phyloP scores from a whole-genome alignment of 352 stramenopile genomes.

The Salisapilia sapeloensis region DNA sequence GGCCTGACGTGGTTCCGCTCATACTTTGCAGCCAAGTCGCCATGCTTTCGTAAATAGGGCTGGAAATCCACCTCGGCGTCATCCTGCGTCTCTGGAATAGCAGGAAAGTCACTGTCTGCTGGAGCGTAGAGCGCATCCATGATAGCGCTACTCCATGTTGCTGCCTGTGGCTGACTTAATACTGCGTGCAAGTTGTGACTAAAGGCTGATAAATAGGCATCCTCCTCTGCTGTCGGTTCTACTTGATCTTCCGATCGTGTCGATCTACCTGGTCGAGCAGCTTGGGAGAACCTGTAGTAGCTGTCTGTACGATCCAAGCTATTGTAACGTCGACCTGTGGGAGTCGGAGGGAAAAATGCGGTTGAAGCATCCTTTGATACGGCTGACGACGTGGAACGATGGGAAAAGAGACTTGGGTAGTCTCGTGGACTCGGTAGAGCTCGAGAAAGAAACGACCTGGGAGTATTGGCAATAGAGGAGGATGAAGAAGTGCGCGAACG shows the following conservation, averaged over 20 bases:
- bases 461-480: too few species aligned
- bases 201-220: constrained; percentile 38
- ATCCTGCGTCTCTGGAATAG: constrained; percentile 37
- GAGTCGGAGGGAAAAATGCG: constrained; percentile 3
- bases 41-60: constrained; percentile 53
- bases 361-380: constrained; percentile 1
- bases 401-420: constrained; percentile 61
- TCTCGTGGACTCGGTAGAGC: constrained; percentile 26
- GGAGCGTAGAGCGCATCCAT: constrained; percentile 60
- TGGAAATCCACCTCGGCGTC: constrained; percentile 58
- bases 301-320: constrained; percentile 4
- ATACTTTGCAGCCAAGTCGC: constrained; percentile 40
- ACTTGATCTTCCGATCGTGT: too few species aligned
- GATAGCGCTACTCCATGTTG: constrained; percentile 44
- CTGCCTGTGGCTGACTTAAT: constrained; percentile 60
- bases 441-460: too few species aligned
- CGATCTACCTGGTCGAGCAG: constrained; percentile 1
- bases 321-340: background rate
- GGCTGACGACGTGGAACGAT: constrained; percentile 18
- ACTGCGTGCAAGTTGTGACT: constrained; percentile 80
- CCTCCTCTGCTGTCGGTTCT: too few species aligned
- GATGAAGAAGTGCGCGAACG: too few species aligned
- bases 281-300: background rate
- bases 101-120: constrained; percentile 32
- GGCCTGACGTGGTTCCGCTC: constrained; percentile 61